A percentile compares a stretch with the other conserved stretches of the same genome.
These are phyloP conservation scores for Calvatia gigantea DNA, from an alignment of 768 basidiomycete genomes.

Conservation along the genomic window DNA sequence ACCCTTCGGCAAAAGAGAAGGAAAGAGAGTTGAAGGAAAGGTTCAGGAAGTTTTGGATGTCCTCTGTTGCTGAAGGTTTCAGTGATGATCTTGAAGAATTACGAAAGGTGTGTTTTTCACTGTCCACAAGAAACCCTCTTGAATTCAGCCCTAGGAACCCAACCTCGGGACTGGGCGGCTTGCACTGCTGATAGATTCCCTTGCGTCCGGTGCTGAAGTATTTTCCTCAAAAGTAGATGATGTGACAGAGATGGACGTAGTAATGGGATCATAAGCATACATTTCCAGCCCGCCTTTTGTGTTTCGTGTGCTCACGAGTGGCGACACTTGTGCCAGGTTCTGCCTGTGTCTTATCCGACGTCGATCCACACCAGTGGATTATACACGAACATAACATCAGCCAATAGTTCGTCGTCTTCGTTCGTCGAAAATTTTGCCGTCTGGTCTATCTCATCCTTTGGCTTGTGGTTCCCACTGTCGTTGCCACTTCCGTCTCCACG, in stretches of 20 bases:
- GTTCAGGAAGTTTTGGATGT: constrained; percentile 88
- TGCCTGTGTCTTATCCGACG: not conserved
- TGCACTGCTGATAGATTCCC: constrained; percentile 74
- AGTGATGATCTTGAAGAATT: constrained; percentile 81
- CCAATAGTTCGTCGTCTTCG: constrained; percentile 39
- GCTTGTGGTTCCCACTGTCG: constrained; percentile 14
- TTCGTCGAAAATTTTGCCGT: constrained; percentile 45
- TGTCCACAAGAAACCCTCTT: not conserved
- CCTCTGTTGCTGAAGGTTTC: constrained; percentile 77
- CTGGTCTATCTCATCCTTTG: constrained; percentile 15
- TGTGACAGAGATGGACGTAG: constrained; percentile 74
- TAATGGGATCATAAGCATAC: constrained; percentile 45
- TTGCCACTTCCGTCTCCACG: constrained; percentile 20
- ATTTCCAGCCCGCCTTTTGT: too few species aligned
- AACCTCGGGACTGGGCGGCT: constrained; percentile 67
- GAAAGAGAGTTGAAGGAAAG: constrained; percentile 59
- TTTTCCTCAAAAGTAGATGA: constrained; percentile 43
- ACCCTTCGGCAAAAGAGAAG: constrained; percentile 25
- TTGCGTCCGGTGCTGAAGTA: constrained; percentile 75
- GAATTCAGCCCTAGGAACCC: constrained; percentile 41
- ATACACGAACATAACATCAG: constrained; percentile 55
- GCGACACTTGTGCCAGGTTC: not conserved
- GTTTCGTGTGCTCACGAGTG: not conserved
- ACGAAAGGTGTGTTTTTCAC: constrained; percentile 54
- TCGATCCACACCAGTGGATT: too few species aligned